These are phyloP conservation scores for Trichoderma lentiforme DNA, from an alignment of 2,329 filamentous ascomycete genomes.

Conservation along the genomic window DNA sequence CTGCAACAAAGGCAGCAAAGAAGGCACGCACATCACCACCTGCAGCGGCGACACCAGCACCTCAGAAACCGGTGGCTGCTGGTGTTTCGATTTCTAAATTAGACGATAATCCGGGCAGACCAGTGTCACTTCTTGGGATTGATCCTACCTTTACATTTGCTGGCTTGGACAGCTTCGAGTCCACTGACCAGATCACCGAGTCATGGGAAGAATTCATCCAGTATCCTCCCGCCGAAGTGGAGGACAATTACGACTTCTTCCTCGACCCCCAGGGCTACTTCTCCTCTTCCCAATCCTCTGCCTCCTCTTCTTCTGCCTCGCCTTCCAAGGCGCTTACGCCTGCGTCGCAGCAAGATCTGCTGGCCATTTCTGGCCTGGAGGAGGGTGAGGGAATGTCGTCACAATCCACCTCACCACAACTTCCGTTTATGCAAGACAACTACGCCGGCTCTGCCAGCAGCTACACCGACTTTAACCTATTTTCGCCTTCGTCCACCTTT, in stretches of 20 bases:
- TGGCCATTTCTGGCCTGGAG: constrained; percentile 9
- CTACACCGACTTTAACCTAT: constrained; percentile 56
- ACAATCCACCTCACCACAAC: constrained; percentile 5
- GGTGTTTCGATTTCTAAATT: neutral
- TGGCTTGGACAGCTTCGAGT: constrained; percentile 24
- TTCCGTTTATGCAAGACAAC: constrained; percentile 39
- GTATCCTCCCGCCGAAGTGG: constrained; percentile 36
- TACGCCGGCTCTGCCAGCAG: constrained; percentile 26
- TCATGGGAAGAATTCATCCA: constrained; percentile 47
- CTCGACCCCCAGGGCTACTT: constrained; percentile 41
- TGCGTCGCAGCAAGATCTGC: constrained; percentile 25
- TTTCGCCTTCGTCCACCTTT: constrained; percentile 48
- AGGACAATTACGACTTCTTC: constrained; percentile 46
- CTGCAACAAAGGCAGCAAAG: constrained; percentile 39
- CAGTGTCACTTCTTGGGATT: constrained; percentile 14
- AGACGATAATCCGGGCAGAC: neutral
- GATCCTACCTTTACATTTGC: constrained; percentile 25
- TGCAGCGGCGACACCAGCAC: constrained; percentile 21
- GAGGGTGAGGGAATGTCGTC: constrained; percentile 9
- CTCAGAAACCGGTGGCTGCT: neutral
- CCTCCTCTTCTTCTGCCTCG: constrained; percentile 29
- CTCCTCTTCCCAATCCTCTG: constrained; percentile 39
- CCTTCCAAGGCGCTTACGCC: constrained; percentile 26
- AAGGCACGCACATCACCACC: constrained; percentile 35
- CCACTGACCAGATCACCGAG: constrained; percentile 26